Conservation (phyloP, 768 basidiomycete species). For the Suillus discolor region DNA sequence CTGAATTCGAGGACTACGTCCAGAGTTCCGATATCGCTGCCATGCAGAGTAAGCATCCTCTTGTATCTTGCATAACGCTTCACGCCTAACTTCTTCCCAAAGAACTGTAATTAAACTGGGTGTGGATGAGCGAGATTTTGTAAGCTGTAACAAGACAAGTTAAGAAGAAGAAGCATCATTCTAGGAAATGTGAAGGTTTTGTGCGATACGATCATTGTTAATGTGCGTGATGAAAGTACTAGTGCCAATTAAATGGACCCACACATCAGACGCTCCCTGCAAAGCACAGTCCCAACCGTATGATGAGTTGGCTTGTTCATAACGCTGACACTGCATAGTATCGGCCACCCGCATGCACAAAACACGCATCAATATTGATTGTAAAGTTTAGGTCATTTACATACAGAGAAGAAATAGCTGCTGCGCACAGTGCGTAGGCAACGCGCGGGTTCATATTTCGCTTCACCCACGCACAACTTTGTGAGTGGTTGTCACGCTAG, state of each 20-base stretch:
- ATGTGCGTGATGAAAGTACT: neutral
- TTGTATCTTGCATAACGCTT: neutral
- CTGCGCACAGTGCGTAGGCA: neutral
- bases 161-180: neutral
- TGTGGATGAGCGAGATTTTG: neutral
- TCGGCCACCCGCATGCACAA: neutral
- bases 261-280: neutral
- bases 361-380: neutral
- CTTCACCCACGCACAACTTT: slow-evolving; percentile 3
- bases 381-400: neutral
- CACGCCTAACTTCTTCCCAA: neutral
- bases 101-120: slow-evolving; percentile 22
- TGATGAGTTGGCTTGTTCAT: neutral
- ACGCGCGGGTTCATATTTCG: neutral
- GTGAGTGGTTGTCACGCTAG: slow-evolving; percentile 18
- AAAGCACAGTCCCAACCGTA: neutral
- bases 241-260: neutral
- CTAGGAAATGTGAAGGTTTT: slow-evolving; percentile 4
- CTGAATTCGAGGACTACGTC: slow-evolving; percentile 83
- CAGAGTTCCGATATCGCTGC: slow-evolving; percentile 92
- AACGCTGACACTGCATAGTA: neutral
- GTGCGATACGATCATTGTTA: neutral
- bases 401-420: neutral
- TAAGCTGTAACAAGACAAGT: neutral
- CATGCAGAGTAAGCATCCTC: slow-evolving; percentile 75